Percentiles rank a stretch among this genome's conserved stretches.
Evolutionary conservation across 768 basidiomycete genomes (phyloP).

Genomic region (Kondoa malvinella): DNA sequence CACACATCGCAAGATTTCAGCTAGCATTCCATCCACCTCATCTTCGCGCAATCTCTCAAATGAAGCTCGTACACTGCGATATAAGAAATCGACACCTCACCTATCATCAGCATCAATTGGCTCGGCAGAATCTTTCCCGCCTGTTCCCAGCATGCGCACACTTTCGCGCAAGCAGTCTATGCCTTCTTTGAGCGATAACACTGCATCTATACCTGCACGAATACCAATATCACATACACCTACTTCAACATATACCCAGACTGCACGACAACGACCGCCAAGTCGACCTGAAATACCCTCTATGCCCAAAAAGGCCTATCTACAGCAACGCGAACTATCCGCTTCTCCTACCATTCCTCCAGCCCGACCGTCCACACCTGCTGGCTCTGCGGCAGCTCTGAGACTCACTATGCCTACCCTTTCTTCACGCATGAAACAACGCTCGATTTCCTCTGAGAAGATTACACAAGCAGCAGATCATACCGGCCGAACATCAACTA

Average conservation of each 20-base stretch:
- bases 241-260: neutral
- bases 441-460: neutral
- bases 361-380: slow-evolving; percentile 7
- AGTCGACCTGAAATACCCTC: neutral
- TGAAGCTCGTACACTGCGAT: neutral
- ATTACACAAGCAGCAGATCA: neutral
- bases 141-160: neutral
- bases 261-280: neutral
- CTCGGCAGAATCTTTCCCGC: slow-evolving; percentile 3
- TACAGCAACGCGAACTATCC: neutral
- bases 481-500: slow-evolving; percentile 1
- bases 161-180: neutral
- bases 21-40: neutral
- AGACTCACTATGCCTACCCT: slow-evolving; percentile 18
- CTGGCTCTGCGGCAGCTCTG: neutral
- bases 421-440: neutral
- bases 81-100: slow-evolving; percentile 8
- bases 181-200: neutral
- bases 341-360: slow-evolving; percentile 5
- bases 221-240: neutral
- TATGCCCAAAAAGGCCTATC: neutral
- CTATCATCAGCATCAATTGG: neutral
- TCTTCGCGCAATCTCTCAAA: neutral
- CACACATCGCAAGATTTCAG: neutral
- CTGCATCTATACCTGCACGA: neutral